Percentiles rank a stretch among this genome's conserved stretches.
phyloP scores from a whole-genome alignment of 1,139 yeast species.

The Lodderomyces elongisporus region DNA sequence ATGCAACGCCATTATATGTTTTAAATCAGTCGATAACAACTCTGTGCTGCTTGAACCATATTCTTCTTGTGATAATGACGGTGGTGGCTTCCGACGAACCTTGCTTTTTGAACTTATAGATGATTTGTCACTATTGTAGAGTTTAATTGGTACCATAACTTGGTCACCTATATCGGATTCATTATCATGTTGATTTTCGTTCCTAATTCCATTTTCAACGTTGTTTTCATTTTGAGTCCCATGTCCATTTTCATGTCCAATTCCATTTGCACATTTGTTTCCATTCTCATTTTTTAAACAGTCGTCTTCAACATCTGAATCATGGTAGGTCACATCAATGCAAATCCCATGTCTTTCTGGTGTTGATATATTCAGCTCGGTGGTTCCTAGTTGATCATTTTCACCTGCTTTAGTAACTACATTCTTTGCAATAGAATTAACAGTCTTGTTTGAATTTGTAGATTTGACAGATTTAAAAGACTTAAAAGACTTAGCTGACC shows the following conservation, averaged over 20 bases:
- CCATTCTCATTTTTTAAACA: not conserved
- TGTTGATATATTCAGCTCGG: too few species aligned
- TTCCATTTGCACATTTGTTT: too few species aligned
- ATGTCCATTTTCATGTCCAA: too few species aligned
- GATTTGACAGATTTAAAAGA: too few species aligned
- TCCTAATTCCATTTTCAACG: too few species aligned
- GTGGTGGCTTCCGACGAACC: constrained; percentile 27
- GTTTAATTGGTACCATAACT: constrained; percentile 2
- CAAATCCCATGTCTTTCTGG: constrained; percentile 8
- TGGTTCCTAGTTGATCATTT: too few species aligned
- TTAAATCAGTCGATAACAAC: constrained; percentile 1
- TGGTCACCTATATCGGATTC: too few species aligned
- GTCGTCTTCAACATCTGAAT: constrained; percentile 4
- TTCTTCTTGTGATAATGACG: constrained; percentile 8
- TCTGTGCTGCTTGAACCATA: constrained; percentile 1
- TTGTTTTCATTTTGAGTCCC: not conserved
- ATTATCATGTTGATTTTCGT: too few species aligned
- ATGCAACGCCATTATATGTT: constrained; percentile 6
- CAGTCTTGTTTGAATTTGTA: too few species aligned
- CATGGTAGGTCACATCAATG: constrained; percentile 11
- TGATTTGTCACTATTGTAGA: constrained; percentile 1
- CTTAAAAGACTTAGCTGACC: too few species aligned
- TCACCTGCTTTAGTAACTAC: too few species aligned
- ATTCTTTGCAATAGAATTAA: too few species aligned
- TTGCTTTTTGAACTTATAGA: constrained; percentile 6